Evolutionary conservation across 257 asterid species (phyloP).

Genomic region (Leptodermis oblonga): DNA sequence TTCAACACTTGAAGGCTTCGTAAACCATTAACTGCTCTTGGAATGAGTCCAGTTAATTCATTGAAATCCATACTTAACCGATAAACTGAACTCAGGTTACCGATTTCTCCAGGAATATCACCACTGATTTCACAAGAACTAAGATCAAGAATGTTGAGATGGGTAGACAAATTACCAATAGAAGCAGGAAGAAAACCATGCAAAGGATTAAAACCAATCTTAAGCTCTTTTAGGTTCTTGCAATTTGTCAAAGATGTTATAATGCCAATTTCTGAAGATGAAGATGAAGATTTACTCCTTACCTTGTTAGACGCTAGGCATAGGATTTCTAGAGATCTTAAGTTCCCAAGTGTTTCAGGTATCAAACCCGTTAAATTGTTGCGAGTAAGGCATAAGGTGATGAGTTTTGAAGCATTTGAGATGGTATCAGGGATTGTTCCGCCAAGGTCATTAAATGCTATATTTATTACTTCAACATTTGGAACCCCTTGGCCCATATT

Average conservation of each 20-base stretch:
- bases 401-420: conserved; percentile 27
- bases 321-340: conserved; percentile 8
- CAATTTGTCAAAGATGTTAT: conserved; percentile 13
- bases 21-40: neutral
- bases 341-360: conserved; percentile 24
- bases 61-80: neutral
- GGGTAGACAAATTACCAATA: conserved; percentile 12
- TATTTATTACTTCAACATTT: conserved; percentile 23
- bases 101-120: conserved; percentile 12
- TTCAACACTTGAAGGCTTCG: conserved; percentile 10
- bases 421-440: conserved; percentile 26
- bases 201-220: neutral
- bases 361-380: conserved; percentile 25
- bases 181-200: conserved; percentile 11
- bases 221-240: neutral
- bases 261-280: conserved; percentile 7
- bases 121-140: conserved; percentile 9
- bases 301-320: conserved; percentile 12
- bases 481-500: conserved; percentile 18
- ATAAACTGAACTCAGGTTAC: neutral
- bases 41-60: conserved; percentile 4
- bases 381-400: neutral
- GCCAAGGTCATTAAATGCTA: conserved; percentile 20
- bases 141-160: neutral
- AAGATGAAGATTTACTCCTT: neutral